Conservation (phyloP, 768 basidiomycete genomes). For the Hygrocybe coccinea region DNA sequence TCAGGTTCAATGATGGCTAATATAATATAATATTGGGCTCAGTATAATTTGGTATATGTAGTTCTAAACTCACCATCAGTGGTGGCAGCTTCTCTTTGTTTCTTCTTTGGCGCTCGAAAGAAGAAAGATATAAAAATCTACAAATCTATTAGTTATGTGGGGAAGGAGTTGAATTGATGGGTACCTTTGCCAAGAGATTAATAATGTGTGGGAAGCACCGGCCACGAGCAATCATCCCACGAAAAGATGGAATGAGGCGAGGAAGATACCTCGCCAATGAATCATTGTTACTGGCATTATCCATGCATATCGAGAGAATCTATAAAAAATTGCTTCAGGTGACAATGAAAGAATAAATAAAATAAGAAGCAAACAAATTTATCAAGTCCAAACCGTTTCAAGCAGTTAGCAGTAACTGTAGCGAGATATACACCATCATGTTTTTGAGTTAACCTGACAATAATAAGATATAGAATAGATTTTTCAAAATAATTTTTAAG, state of each 20-base stretch:
- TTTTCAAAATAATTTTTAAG: too few relatives aligned
- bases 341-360: neutral
- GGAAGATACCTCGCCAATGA: constrained; percentile 18
- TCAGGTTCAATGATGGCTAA: neutral
- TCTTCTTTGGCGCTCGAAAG: constrained; percentile 21
- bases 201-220: constrained; percentile 31
- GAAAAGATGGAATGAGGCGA: constrained; percentile 20
- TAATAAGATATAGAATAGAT: too few relatives aligned
- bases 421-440: constrained; percentile 30
- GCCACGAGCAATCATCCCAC: constrained; percentile 12
- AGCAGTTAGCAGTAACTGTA: constrained; percentile 20
- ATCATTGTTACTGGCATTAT: constrained; percentile 32
- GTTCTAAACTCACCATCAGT: too few relatives aligned
- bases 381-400: constrained; percentile 24
- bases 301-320: constrained; percentile 29
- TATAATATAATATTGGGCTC: neutral
- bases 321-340: constrained; percentile 7
- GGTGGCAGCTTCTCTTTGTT: constrained; percentile 2
- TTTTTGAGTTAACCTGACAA: constrained; percentile 21
- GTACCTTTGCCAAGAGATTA: constrained; percentile 32
- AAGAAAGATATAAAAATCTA: constrained; percentile 27
- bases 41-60: neutral
- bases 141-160: constrained; percentile 6
- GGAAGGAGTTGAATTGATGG: constrained; percentile 1
- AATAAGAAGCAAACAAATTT: constrained; percentile 18